phyloP scores from a whole-genome alignment of 495 filamentous ascomycete species.

The Antarctomyces pellizariae region DNA sequence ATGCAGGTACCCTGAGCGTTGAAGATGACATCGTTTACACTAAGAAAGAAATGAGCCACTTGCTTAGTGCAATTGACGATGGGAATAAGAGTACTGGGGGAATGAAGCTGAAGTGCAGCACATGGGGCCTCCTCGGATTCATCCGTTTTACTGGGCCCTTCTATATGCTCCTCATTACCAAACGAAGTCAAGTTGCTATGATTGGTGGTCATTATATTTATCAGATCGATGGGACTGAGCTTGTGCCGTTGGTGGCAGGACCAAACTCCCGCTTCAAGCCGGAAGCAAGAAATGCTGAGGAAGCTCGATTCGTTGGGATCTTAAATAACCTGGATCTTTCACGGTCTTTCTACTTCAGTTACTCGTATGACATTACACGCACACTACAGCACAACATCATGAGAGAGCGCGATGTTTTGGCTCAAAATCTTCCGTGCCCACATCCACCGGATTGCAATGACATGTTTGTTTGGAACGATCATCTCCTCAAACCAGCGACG shows the following conservation, averaged over 20 bases:
- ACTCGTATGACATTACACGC: slow-evolving; percentile 87
- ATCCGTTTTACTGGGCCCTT: slow-evolving; percentile 90
- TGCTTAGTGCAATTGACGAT: slow-evolving; percentile 85
- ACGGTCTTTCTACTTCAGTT: slow-evolving; percentile 91
- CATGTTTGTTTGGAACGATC: slow-evolving; percentile 97
- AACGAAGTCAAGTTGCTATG: slow-evolving; percentile 86
- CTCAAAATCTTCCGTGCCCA: slow-evolving; percentile 32
- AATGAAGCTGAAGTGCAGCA: slow-evolving; percentile 68
- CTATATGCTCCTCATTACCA: slow-evolving; percentile 93
- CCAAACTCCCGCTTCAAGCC: slow-evolving; percentile 37
- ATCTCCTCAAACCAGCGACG: slow-evolving; percentile 61
- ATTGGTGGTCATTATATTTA: slow-evolving; percentile 91
- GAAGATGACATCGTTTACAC: slow-evolving; percentile 92
- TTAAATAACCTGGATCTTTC: slow-evolving; percentile 77
- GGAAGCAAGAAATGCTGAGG: slow-evolving; percentile 63
- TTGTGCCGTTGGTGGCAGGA: slow-evolving; percentile 53
- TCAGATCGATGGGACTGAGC: slow-evolving; percentile 84
- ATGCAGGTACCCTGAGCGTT: slow-evolving; percentile 58
- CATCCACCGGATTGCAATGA: slow-evolving; percentile 50
- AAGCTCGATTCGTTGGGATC: slow-evolving; percentile 70
- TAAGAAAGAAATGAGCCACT: slow-evolving; percentile 76
- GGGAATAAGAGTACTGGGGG: slow-evolving; percentile 86
- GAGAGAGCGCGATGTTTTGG: slow-evolving; percentile 45
- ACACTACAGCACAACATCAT: slow-evolving; percentile 86
- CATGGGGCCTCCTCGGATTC: slow-evolving; percentile 86